These are phyloP conservation scores for Claviceps sp. DNA, from an alignment of 2,329 filamentous ascomycete species.

Conservation along the genomic window DNA sequence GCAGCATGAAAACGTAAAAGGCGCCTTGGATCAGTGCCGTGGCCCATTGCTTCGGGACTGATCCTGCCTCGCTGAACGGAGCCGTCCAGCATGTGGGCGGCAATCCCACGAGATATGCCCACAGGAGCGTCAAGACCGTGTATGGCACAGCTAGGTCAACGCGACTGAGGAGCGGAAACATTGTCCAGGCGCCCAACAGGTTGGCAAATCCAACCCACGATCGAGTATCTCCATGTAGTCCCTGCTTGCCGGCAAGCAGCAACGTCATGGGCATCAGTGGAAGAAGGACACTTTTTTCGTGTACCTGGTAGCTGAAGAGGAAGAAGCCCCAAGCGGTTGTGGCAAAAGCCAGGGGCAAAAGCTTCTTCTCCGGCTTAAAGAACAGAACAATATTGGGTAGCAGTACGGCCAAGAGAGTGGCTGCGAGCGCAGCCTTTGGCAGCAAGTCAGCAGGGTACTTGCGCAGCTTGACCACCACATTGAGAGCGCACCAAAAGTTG, in stretches of 20 bases:
- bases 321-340: slow-evolving; percentile 94
- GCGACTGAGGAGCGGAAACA: slow-evolving; percentile 79
- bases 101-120: slow-evolving; percentile 81
- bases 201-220: slow-evolving; percentile 97
- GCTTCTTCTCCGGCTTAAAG: slow-evolving; percentile 58
- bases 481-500: slow-evolving; percentile 92
- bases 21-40: slow-evolving; percentile 57
- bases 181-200: slow-evolving; percentile 76
- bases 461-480: slow-evolving; percentile 78
- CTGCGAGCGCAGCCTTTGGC: slow-evolving; percentile 59
- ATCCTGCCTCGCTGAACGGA: slow-evolving; percentile 43
- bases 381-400: slow-evolving; percentile 72
- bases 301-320: slow-evolving; percentile 93
- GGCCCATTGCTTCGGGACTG: slow-evolving; percentile 27
- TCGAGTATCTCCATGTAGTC: slow-evolving; percentile 60
- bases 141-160: slow-evolving; percentile 81
- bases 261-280: slow-evolving; percentile 90
- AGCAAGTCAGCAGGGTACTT: slow-evolving; percentile 57
- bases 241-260: slow-evolving; percentile 64
- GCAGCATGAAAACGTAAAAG: slow-evolving; percentile 66
- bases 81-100: slow-evolving; percentile 61
- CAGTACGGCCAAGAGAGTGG: slow-evolving; percentile 63
- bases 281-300: slow-evolving; percentile 92
- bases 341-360: slow-evolving; percentile 69
- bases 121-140: slow-evolving; percentile 68